Conservation (phyloP, 306 rosid genomes). For the Cicer bijugum region DNA sequence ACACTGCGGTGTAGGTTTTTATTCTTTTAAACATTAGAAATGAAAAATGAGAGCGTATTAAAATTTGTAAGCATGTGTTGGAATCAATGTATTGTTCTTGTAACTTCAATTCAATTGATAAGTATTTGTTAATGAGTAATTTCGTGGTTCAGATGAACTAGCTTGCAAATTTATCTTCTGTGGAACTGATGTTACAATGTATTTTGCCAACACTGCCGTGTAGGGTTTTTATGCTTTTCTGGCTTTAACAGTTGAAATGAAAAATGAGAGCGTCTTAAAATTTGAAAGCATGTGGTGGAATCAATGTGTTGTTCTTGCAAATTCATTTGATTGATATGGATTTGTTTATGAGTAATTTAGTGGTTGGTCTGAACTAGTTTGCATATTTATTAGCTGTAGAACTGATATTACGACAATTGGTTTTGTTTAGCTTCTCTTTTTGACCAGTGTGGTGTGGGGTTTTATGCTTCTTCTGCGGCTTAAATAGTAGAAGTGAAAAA, state of each 20-base stretch:
- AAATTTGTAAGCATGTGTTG: neutral
- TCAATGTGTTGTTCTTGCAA: neutral
- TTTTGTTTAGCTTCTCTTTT: neutral
- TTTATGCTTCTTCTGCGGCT: neutral
- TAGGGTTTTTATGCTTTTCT: conserved; percentile 2
- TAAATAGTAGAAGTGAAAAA: conserved; percentile 11
- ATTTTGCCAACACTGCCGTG: neutral
- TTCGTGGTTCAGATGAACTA: neutral
- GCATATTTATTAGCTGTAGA: conserved; percentile 25
- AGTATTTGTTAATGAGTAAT: conserved; percentile 28
- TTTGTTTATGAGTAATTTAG: conserved; percentile 14
- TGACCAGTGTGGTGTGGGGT: neutral
- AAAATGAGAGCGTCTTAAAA: neutral
- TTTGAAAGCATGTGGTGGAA: conserved; percentile 10
- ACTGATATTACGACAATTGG: neutral
- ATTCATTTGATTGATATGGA: neutral
- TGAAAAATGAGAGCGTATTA: neutral
- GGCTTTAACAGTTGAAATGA: conserved; percentile 9
- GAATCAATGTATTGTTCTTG: conserved; percentile 24
- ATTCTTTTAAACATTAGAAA: neutral
- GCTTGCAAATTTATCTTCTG: conserved; percentile 17
- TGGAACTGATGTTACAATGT: neutral
- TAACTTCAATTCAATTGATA: neutral
- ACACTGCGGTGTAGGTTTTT: conserved; percentile 17
- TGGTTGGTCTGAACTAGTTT: neutral